A percentile compares a stretch with the other conserved stretches of the same genome.
Conservation (phyloP, 129 eudicot species). For the Scalesia atractyloides region DNA sequence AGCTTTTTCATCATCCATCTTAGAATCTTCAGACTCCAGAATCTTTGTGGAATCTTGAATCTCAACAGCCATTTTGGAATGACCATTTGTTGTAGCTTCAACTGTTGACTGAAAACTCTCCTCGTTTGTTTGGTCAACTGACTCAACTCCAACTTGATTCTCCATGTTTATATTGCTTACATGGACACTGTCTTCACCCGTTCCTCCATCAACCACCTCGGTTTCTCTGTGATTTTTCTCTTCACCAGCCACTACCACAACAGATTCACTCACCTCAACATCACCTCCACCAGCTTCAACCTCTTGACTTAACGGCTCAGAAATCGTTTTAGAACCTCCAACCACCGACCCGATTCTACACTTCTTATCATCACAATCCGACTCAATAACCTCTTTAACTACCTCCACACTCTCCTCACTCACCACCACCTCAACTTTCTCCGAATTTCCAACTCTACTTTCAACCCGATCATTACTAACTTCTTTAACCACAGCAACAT, state of each 20-base stretch:
- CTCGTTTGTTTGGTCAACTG: not conserved
- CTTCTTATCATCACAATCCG: slow-evolving; percentile 11
- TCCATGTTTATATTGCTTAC: not conserved
- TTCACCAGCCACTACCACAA: slow-evolving; percentile 18
- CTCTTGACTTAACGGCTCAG: too few species aligned
- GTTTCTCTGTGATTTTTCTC: not conserved
- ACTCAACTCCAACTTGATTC: slow-evolving; percentile 20
- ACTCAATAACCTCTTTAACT: not conserved
- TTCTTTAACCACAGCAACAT: slow-evolving; percentile 21
- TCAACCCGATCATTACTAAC: not conserved
- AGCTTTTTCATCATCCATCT: slow-evolving; percentile 8
- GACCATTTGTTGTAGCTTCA: slow-evolving; percentile 7
- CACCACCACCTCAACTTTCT: slow-evolving; percentile 22
- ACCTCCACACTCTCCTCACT: slow-evolving; percentile 3
- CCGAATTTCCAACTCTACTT: not conserved
- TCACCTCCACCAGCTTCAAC: not conserved
- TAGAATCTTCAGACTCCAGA: too few species aligned
- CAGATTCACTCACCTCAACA: slow-evolving; percentile 8
- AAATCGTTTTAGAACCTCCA: too few species aligned
- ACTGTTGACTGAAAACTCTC: slow-evolving; percentile 10
- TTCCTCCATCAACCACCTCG: not conserved
- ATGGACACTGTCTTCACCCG: slow-evolving; percentile 17
- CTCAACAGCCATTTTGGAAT: not conserved
- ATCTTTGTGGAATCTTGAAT: not conserved
- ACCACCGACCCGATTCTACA: not conserved